Evolutionary conservation across 208 protist genomes (phyloP), one percentile per base, ranked within the genome.

Genomic region (Leishmania tropica): DNA sequence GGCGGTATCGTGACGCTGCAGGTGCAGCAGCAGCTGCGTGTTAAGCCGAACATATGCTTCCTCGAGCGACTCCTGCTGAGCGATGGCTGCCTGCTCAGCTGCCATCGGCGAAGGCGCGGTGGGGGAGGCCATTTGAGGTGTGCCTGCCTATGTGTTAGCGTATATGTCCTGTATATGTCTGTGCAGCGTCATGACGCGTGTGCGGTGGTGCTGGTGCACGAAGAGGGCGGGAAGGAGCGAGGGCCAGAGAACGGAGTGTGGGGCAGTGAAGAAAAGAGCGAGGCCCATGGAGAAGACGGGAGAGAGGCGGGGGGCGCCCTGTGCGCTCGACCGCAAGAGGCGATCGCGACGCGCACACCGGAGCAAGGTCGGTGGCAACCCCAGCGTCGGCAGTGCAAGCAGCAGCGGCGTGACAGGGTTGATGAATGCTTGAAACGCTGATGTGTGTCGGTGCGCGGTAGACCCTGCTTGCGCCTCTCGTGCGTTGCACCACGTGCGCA

Each of bases 11-110:
- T 51, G 40, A 13, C 40, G n/a, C 62, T 86, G 83, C 62, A 86
- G 83, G 8, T 80, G 75, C 42, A 71, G 42, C 47, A 86, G 72
- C 7, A 86, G 72, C 53, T 80, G 73, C 37, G 79, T 70, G n/a
- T 17, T 58, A 47, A 86, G 78, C 35, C 73, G 78, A 17, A 86
- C 75, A 58, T 86, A 86, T 10, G 11, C 48, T 10, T 77, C 79
- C 40, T 79, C 81, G 3, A 84, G 70, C 7, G 67, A 35, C 58
- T 68, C 81, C 2, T 42, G 51, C 19, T 3, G 31, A 4, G 73
- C 53, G 53, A 21, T 3, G 11, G 24, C 47, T 15, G 47, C 40
- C 47, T 37, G 31, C 24, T 42, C 40, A 19, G 21, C 31, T 28
- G 65, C 15, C 65, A 15, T 24, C 31, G 65, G 17, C 2, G 65